A percentile compares a stretch with the other conserved stretches of the same genome.
phyloP scores from a whole-genome alignment of 108 stramenopile genomes.

The Fistulifera pelliculosa region DNA sequence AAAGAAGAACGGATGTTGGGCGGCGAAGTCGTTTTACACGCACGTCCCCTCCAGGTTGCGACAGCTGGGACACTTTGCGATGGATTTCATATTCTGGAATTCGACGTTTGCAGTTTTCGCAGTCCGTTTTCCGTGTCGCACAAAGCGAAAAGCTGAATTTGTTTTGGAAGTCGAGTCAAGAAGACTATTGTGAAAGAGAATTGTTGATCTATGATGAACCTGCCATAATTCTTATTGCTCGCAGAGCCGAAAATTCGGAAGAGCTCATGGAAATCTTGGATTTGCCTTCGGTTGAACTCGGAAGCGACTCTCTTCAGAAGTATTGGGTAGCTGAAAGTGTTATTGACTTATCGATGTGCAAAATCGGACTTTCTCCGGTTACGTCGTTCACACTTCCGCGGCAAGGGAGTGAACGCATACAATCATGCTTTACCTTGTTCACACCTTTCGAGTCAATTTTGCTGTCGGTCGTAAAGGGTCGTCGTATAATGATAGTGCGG shows the following conservation, averaged over 20 bases:
- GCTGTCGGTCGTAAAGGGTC: slow-evolving; percentile 42
- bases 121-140: slow-evolving; percentile 13
- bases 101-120: slow-evolving; percentile 18
- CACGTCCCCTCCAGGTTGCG: neutral
- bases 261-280: slow-evolving; percentile 45
- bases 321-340: slow-evolving; percentile 63
- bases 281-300: slow-evolving; percentile 18
- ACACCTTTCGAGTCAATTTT: slow-evolving; percentile 50
- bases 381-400: slow-evolving; percentile 39
- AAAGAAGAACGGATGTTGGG: neutral
- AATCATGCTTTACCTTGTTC: slow-evolving; percentile 60
- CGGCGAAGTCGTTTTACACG: neutral
- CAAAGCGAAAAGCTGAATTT: slow-evolving; percentile 5
- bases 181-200: slow-evolving; percentile 15
- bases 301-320: slow-evolving; percentile 16
- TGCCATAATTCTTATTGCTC: slow-evolving; percentile 43
- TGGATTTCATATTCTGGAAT: slow-evolving; percentile 42
- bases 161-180: neutral
- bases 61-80: slow-evolving; percentile 43
- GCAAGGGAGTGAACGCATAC: slow-evolving; percentile 27
- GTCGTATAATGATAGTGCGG: slow-evolving; percentile 25
- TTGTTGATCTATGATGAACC: slow-evolving; percentile 50
- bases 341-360: slow-evolving; percentile 62
- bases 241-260: slow-evolving; percentile 30
- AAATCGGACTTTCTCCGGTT: slow-evolving; percentile 62